Evolutionary conservation across 148 eudicot species (phyloP).

Genomic region (Fagopyrum tataricum): DNA sequence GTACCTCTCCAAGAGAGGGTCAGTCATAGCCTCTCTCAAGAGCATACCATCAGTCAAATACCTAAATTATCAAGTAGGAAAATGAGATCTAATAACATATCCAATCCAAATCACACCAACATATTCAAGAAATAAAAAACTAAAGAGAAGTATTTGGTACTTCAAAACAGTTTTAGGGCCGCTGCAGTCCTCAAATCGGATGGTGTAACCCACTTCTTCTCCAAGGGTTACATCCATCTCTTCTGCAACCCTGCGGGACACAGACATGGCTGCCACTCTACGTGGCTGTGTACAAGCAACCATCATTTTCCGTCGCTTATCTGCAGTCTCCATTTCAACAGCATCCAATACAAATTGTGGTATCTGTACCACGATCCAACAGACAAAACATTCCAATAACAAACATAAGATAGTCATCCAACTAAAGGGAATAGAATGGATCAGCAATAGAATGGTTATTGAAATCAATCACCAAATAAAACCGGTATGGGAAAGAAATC

Average conservation of each 20-base stretch:
- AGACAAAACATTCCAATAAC: neutral
- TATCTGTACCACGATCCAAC: constrained; percentile 38
- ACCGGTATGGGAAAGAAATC: neutral
- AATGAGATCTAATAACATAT: neutral
- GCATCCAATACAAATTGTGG: constrained; percentile 97
- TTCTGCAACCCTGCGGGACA: constrained; percentile 90
- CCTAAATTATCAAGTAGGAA: constrained; percentile 26
- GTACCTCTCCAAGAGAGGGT: constrained; percentile 79
- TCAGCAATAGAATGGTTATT: neutral
- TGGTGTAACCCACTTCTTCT: constrained; percentile 94
- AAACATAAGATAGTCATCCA: neutral
- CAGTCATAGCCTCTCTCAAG: constrained; percentile 91
- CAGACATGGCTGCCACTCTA: constrained; percentile 99
- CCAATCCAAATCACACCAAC: neutral
- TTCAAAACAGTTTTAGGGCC: constrained; percentile 70
- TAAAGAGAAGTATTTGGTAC: constrained; percentile 25
- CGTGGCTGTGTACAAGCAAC: constrained; percentile 94
- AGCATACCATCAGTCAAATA: constrained; percentile 96
- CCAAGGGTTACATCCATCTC: constrained; percentile 98
- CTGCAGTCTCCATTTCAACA: constrained; percentile 55
- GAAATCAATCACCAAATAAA: neutral
- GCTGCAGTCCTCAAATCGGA: constrained; percentile 90
- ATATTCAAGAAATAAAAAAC: neutral
- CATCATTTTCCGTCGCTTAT: constrained; percentile 62
- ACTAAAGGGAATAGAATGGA: neutral